Evolutionary conservation across 129 eudicot genomes (phyloP), one percentile per base, ranked within the genome.

Genomic region (Helianthus tuberosus): DNA sequence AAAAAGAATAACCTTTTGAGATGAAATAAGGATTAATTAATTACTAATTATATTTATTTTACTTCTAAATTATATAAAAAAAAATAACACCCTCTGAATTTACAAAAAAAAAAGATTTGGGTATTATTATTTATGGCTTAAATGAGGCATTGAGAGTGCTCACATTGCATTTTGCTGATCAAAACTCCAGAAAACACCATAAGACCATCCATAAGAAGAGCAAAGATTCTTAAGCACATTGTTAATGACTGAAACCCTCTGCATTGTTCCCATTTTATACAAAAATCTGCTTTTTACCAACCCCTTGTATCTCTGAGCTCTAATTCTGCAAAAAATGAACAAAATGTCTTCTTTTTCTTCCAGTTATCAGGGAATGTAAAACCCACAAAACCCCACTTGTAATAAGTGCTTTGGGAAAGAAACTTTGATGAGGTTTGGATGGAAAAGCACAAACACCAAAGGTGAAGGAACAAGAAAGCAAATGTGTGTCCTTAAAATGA

Each of bases 161-260:
- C 84, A 91, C 97, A 88, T 49, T 29, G 82, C 69, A 77, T 88
- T 86, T 66, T 35, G 59, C 25, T 78, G 89, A 80, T 87, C 87
- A 84, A 83, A 86, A 52, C 97, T 75, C 91, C 97, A 91, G 46
- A 91, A 86, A 79, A 85, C 85, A 62, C 88, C 97, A 84, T 87
- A 91, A 79, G 82, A 85, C 89, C 94, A 91, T 70, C 97, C 97
- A 83, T 75, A 59, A 59, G 71, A 77, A 63, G 80, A 70, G 27
- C 89, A 91, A n/a, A 91, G 81, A 73, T 49, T 75, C 85, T 76
- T 79, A 12, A 91, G 88, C 16, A 64, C 83, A 46, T 83, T 76
- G 47, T 68, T 77, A 11, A 81, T 15, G 68, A 71, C 53, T 16
- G 89, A 81, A 64, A 73, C 84, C 43, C 73, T 67, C 9, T 78